Evolutionary conservation across 306 rosid species (phyloP), one percentile per base, ranked within the genome.

Genomic region (Adenanthera pavonina): DNA sequence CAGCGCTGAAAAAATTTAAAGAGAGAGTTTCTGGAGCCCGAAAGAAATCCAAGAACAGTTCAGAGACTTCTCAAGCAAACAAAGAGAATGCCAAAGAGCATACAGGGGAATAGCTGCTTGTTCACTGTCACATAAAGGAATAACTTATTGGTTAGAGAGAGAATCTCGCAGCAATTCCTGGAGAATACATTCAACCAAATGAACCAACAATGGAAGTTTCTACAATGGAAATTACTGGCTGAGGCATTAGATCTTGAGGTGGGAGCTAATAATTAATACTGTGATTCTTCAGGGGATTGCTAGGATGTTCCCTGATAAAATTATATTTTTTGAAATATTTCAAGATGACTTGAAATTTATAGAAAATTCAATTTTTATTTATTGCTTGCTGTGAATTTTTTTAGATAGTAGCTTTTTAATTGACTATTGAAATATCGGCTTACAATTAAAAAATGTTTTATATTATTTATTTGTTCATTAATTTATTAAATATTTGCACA

Each of bases 1-100:
- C 92, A 92, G 97, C 97, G 11, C 81, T 92, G 46, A 79, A 88
- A 85, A 92, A 87, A 89, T 75, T 86, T 75, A 92, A 92, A 83
- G 92, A 85, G 81, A 84, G 51, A 7, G 80, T 92, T 80, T 72
- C 44, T 44, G 91, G 89, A 90, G 64, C 84, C 61, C 82, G 86
- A 52, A 89, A 51, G 87, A 93, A 91, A 80, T 79, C 87, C 52
- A 84, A 84, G 86, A 20, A 61, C 10, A 86, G 83, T 36, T 69
- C 84, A 81, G 86, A 79, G 78, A 73, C 78, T 76, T 76, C 81
- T 38, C 60, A 78, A 81, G 47, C 34, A 36, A 85, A 74, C 67
- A 65, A 80, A 80, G 77, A 35, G 77, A 78, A 65, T 20, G 78
- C 70, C 74, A 75, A 16, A 25, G 72, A 44, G 7, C 62, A 69